Evolutionary conservation across 2,329 filamentous ascomycete genomes (phyloP).

Genomic region (Aspergillus hortae): DNA sequence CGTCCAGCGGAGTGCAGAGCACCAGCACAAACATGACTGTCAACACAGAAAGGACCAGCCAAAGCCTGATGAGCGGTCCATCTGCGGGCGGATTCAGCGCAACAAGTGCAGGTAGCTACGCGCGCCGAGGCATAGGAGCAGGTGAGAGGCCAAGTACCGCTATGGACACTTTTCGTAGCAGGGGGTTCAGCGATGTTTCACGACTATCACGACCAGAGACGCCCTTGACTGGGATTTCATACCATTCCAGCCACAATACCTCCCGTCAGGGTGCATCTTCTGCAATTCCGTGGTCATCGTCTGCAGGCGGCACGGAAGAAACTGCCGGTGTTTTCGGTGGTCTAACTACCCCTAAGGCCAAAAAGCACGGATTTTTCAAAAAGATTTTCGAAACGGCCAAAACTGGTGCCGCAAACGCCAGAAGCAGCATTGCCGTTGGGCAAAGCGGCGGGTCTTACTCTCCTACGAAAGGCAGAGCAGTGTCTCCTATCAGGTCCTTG

Average conservation of each 20-base stretch:
- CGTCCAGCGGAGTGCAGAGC: constrained; percentile 69
- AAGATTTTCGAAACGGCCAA: constrained; percentile 93
- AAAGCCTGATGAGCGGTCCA: constrained; percentile 88
- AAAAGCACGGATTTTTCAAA: constrained; percentile 88
- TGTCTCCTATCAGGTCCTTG: constrained; percentile 37
- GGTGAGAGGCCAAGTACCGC: constrained; percentile 45
- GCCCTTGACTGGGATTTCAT: constrained; percentile 72
- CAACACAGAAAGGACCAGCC: constrained; percentile 73
- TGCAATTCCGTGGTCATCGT: constrained; percentile 56
- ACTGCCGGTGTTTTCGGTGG: constrained; percentile 71
- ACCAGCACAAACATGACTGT: constrained; percentile 61
- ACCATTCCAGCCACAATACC: constrained; percentile 79
- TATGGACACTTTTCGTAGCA: constrained; percentile 36
- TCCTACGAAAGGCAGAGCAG: constrained; percentile 49
- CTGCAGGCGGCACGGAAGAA: constrained; percentile 54
- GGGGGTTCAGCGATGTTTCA: constrained; percentile 37
- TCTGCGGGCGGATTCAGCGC: constrained; percentile 90
- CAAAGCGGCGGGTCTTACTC: constrained; percentile 44
- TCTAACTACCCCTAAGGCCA: constrained; percentile 68
- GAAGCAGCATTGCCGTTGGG: constrained; percentile 74
- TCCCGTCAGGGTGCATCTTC: constrained; percentile 59
- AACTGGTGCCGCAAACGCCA: constrained; percentile 83
- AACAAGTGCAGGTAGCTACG: constrained; percentile 91
- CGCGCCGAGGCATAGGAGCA: constrained; percentile 60
- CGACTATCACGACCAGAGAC: constrained; percentile 46